These are phyloP conservation scores for Candida methanosorbosa DNA, from an alignment of 805 yeast genomes.

Conservation along the genomic window DNA sequence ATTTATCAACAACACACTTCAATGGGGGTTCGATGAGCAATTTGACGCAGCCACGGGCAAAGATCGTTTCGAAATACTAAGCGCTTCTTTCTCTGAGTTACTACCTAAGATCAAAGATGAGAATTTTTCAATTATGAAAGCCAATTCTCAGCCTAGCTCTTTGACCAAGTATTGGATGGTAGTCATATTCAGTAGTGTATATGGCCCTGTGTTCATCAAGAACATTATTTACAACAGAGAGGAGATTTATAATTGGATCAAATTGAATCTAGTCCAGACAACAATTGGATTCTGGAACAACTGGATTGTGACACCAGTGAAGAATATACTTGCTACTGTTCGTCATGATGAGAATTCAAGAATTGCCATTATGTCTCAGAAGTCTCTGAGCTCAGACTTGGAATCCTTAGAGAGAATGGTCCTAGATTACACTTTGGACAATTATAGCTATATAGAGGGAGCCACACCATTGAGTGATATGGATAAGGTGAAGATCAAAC, in stretches of 20 bases:
- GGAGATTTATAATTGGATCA: conserved; percentile 47
- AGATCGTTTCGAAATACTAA: not conserved
- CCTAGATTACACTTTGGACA: conserved; percentile 50
- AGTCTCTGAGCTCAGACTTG: conserved; percentile 70
- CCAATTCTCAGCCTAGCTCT: conserved; percentile 29
- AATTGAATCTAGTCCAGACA: conserved; percentile 55
- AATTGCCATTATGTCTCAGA: conserved; percentile 71
- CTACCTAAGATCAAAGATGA: conserved; percentile 3
- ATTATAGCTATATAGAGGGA: conserved; percentile 8
- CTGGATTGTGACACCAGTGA: conserved; percentile 77
- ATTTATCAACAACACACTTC: not conserved
- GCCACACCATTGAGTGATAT: not conserved
- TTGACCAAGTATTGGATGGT: conserved; percentile 53
- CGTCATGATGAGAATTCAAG: conserved; percentile 71
- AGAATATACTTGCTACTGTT: conserved; percentile 67
- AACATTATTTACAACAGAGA: conserved; percentile 41
- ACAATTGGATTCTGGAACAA: conserved; percentile 58
- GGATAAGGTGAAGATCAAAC: conserved; percentile 10
- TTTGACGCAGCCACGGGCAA: not conserved
- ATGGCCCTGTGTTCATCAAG: conserved; percentile 44
- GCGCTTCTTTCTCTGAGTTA: not conserved
- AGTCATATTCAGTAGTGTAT: conserved; percentile 28
- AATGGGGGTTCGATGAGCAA: not conserved
- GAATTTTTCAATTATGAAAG: not conserved
- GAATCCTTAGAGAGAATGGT: conserved; percentile 85